Percentiles rank a stretch among this genome's conserved stretches.
Conservation (phyloP, 179 eudicot genomes). For the Drosera spatulata region DNA sequence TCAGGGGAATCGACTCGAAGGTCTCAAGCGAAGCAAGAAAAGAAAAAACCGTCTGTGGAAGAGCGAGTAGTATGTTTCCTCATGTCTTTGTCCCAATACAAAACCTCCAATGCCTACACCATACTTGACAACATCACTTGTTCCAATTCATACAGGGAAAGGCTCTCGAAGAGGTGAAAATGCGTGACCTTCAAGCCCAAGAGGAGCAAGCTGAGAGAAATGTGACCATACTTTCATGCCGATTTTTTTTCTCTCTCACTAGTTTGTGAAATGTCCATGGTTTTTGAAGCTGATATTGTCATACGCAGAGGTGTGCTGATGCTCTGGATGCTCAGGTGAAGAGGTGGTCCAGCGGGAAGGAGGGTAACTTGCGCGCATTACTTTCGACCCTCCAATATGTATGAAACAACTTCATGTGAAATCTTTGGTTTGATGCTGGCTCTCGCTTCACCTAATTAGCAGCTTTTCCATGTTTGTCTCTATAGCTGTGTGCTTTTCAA, state of each 20-base stretch:
- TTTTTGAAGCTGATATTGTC: conserved; percentile 1
- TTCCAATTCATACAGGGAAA: conserved; percentile 47
- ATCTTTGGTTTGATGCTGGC: neutral
- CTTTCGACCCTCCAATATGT: conserved; percentile 79
- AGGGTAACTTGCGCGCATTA: conserved; percentile 62
- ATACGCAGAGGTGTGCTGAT: conserved; percentile 61
- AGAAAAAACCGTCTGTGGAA: conserved; percentile 64
- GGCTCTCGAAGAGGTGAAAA: conserved; percentile 93
- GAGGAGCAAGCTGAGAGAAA: conserved; percentile 92
- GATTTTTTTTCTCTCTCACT: neutral
- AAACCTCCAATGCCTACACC: neutral
- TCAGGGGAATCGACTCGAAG: conserved; percentile 64
- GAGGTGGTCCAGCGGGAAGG: conserved; percentile 69
- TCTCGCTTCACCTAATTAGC: neutral
- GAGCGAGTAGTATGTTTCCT: conserved; percentile 60
- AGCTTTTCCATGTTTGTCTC: neutral
- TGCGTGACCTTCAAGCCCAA: conserved; percentile 75
- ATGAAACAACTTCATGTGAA: conserved; percentile 14
- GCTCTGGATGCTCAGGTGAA: conserved; percentile 58
- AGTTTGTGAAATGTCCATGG: neutral
- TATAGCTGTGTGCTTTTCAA: neutral
- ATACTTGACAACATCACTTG: conserved; percentile 4
- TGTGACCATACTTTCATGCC: conserved; percentile 25
- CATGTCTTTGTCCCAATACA: conserved; percentile 11
- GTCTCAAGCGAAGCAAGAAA: conserved; percentile 71